Conservation (phyloP, 805 yeast species). For the Lachancea thermotolerans region DNA sequence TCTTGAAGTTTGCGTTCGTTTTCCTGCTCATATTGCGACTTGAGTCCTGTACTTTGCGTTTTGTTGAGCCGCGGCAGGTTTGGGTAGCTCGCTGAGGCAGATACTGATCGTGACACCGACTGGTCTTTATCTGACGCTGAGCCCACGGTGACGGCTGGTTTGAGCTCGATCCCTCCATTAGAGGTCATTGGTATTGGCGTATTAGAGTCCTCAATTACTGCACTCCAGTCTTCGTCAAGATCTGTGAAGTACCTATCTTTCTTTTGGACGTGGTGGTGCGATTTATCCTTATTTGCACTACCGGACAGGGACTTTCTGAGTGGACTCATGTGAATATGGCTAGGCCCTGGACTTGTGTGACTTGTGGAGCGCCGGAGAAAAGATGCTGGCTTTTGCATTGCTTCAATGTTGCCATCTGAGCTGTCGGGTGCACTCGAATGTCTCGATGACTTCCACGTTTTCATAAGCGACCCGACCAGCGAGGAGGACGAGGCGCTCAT, state of each 20-base stretch:
- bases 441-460: constrained; percentile 7
- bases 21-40: constrained; percentile 23
- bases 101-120: constrained; percentile 5
- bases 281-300: constrained; percentile 1
- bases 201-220: constrained; percentile 47
- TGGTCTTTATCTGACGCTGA: constrained; percentile 3
- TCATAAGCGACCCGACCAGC: constrained; percentile 9
- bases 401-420: constrained; percentile 23
- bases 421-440: neutral
- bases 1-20: constrained; percentile 34
- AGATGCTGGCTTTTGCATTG: constrained; percentile 24
- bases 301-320: constrained; percentile 6
- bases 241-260: constrained; percentile 47
- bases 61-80: constrained; percentile 25
- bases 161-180: constrained; percentile 24
- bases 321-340: constrained; percentile 8
- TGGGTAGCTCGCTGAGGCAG: constrained; percentile 19
- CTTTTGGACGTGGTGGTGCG: constrained; percentile 16
- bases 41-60: constrained; percentile 16
- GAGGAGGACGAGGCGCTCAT: constrained; percentile 10
- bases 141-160: constrained; percentile 6
- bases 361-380: constrained; percentile 3
- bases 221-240: constrained; percentile 91
- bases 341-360: neutral
- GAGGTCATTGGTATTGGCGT: constrained; percentile 29